Conservation (phyloP, 371 early-diverging fungal species). For the Mucor saturninus region DNA sequence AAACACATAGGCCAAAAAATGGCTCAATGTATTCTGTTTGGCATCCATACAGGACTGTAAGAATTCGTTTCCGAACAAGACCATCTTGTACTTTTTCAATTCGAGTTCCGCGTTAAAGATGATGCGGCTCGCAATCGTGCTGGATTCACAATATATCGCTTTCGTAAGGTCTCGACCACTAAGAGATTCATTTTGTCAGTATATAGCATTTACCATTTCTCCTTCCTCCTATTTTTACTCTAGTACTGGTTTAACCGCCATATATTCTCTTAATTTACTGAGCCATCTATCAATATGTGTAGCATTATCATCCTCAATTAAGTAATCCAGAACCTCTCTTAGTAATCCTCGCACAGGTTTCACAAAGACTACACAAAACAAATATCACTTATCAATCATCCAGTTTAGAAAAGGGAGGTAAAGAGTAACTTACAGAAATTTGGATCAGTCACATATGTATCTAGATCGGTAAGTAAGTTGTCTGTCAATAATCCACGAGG, state of each 20-base stretch:
- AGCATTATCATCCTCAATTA: constrained; percentile 21
- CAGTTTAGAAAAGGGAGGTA: no score
- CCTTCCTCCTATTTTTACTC: not conserved
- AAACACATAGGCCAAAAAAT: constrained; percentile 7
- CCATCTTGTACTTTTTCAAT: not conserved
- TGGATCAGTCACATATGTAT: constrained; percentile 18
- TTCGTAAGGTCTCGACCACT: constrained; percentile 7
- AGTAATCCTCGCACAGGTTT: constrained; percentile 21
- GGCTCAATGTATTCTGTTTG: not conserved
- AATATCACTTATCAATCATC: no score
- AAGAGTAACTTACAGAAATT: constrained; percentile 19
- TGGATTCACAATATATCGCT: constrained; percentile 16
- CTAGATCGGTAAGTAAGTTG: not conserved
- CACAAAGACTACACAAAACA: constrained; percentile 23
- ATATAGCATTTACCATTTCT: not conserved
- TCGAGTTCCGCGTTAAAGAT: constrained; percentile 22
- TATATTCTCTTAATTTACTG: not conserved
- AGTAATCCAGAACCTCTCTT: constrained; percentile 22
- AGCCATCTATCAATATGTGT: constrained; percentile 18
- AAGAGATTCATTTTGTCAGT: not conserved
- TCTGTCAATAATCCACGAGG: constrained; percentile 15
- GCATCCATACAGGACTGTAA: not conserved
- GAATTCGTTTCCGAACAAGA: constrained; percentile 2
- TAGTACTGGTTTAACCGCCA: not conserved
- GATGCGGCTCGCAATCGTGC: constrained; percentile 19